phyloP scores from a whole-genome alignment of 2,329 filamentous ascomycete genomes.

The Lachnellula occidentalis region DNA sequence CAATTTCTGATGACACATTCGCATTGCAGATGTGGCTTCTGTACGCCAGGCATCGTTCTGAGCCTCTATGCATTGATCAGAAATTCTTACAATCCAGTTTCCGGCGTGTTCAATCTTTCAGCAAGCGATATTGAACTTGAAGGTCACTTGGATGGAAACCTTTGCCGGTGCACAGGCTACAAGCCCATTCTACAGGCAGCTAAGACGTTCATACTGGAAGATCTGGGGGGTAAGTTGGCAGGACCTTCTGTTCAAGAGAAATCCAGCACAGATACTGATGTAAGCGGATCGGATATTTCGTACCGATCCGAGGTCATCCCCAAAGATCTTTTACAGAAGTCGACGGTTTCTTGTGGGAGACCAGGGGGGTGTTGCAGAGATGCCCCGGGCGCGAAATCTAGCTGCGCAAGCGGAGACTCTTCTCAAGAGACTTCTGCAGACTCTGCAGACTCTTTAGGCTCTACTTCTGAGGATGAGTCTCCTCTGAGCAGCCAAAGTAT shows the following conservation, averaged over 20 bases:
- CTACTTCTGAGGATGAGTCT: slow-evolving; percentile 9
- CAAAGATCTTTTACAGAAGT: slow-evolving; percentile 5
- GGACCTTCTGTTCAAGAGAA: too few species aligned
- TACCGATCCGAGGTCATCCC: slow-evolving; percentile 31
- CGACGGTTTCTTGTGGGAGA: slow-evolving; percentile 56
- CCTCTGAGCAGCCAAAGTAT: slow-evolving; percentile 9
- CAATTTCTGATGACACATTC: slow-evolving; percentile 52
- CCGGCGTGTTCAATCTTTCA: slow-evolving; percentile 31
- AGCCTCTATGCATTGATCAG: slow-evolving; percentile 88
- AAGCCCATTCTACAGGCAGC: slow-evolving; percentile 90
- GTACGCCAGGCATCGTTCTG: slow-evolving; percentile 97
- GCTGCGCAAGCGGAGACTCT: slow-evolving; percentile 51
- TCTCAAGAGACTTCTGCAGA: slow-evolving; percentile 1
- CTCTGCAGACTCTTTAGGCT: slow-evolving; percentile 4
- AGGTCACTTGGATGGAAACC: slow-evolving; percentile 89
- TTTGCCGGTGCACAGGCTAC: slow-evolving; percentile 93
- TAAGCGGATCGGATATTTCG: slow-evolving; percentile 67
- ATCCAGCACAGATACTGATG: slow-evolving; percentile 37
- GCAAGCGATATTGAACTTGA: slow-evolving; percentile 74
- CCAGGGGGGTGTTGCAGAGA: slow-evolving; percentile 65
- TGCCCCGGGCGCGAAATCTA: slow-evolving; percentile 60
- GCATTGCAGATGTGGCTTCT: slow-evolving; percentile 80
- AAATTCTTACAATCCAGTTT: slow-evolving; percentile 65
- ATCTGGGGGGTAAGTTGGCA: slow-evolving; percentile 42
- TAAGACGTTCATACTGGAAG: slow-evolving; percentile 66